Base-by-base conservation (phyloP, 345 rosid species). In the Ceriops tagal region DNA sequence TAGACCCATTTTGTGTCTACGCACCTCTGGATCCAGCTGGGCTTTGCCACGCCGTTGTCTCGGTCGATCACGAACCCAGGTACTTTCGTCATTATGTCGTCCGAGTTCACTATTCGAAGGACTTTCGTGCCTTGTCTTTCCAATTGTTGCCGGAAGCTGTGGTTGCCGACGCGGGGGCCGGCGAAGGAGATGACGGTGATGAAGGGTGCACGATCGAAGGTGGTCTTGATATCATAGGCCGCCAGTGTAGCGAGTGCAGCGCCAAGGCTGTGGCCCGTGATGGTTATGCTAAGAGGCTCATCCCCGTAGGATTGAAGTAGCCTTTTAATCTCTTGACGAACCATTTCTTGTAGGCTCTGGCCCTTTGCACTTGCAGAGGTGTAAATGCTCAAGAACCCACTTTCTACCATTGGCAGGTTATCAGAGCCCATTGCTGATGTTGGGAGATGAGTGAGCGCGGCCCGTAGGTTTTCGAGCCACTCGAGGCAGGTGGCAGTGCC, bases 401-500 rank as follows among this genome's bases (percentile, higher is more conserved):
- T 59, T 56, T 77, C 77, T 5, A 72, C 80, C 80, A 73, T 72
- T 11, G 77, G 70, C 16, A 11, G 19, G 4, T 13, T 43, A 43
- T 13, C 34, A 34, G 27, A 2, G 0, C 22, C 6, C 18, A 2
- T 9, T 7, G 28, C 30, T 11, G 59, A 30, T 3, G 30, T 56
- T 16, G 86, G 87, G 18, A 89, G 72, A 21, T 57, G 80, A 11
- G 93, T 75, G 27, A 95, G 84, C 31, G 85, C 83, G 66, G 97
- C 96, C 3, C 99, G 89, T 11, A 95, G 76, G 62, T 95, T 95
- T 65, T 95, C 99, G 8, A 90, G 83, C 99, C 99, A 95, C 60
- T 95, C 99, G 10, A 95, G 83, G 72, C 96, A 84, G 51, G 99
- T 95, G 69, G 88, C 92, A 13, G 99, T 95, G 43, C 99, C 99